Percentiles rank a stretch among this genome's conserved stretches.
These are phyloP conservation scores for Clonostachys rhizophaga DNA, from an alignment of 2,329 filamentous ascomycete genomes.

Conservation along the genomic window DNA sequence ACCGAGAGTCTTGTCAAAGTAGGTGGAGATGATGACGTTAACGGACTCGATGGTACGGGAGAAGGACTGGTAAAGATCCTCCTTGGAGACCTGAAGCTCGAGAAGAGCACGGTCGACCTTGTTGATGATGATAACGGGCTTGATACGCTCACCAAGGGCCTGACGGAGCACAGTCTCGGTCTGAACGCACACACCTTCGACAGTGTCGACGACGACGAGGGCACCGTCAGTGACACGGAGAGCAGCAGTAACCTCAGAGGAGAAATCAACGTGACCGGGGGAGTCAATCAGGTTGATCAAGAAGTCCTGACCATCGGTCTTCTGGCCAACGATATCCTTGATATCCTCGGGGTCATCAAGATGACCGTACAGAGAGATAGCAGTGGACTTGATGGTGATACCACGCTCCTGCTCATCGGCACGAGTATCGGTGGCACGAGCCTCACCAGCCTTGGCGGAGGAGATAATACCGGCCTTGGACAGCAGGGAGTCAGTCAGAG, in stretches of 20 bases:
- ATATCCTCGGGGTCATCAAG: slow-evolving; percentile 79
- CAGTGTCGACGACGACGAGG: slow-evolving; percentile 98
- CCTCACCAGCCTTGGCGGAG: slow-evolving; percentile 92
- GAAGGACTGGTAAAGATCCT: slow-evolving; percentile 99
- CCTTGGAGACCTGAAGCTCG: slow-evolving; percentile 97
- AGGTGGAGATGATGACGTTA: slow-evolving; percentile 99
- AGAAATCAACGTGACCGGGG: slow-evolving; percentile 99
- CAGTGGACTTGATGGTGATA: slow-evolving; percentile 99
- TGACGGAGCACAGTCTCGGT: slow-evolving; percentile 99
- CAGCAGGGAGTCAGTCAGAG: slow-evolving; percentile 97
- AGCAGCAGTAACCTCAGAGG: slow-evolving; percentile 97
- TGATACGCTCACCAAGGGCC: slow-evolving; percentile 99
- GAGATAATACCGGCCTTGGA: slow-evolving; percentile 99
- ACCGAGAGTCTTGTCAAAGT: slow-evolving; percentile 94
- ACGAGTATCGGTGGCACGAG: slow-evolving; percentile 94
- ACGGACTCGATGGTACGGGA: slow-evolving; percentile 99
- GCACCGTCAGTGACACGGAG: slow-evolving; percentile 99
- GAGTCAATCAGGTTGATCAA: slow-evolving; percentile 99
- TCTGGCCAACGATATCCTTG: slow-evolving; percentile 88
- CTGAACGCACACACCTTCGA: slow-evolving; percentile 99
- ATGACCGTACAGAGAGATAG: slow-evolving; percentile 94
- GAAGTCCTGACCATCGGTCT: slow-evolving; percentile 91
- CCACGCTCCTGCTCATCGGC: slow-evolving; percentile 98
- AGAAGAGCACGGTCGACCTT: slow-evolving; percentile 99
- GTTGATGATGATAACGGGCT: slow-evolving; percentile 99